Evolutionary conservation across 208 protist species (phyloP), one percentile per base, ranked within the genome.

Genomic region (Trypanosoma mega): DNA sequence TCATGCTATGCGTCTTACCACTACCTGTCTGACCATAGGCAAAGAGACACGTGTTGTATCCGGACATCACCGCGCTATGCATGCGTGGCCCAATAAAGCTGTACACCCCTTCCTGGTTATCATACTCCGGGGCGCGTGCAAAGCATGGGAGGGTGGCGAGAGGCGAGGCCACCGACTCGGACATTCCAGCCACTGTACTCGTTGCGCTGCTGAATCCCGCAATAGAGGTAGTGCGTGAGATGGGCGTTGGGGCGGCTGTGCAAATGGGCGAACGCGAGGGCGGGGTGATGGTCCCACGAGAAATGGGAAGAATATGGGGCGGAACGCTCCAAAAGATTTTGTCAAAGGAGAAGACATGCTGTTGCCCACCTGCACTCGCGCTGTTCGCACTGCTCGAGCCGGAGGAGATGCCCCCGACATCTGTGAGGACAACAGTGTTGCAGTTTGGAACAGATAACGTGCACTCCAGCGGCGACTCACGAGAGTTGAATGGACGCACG

Each of bases 1-100:
- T 89, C 82, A 97, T 94, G 72, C 85, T 95, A 68, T 96, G 84
- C 30, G 78, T 96, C 70, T 96, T 97, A 12, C 90, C 90, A 54
- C 83, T 90, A 26, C 92, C 90, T 0, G 92, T 97, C 56, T 96
- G 88, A 2, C 90, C 92, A 51, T 97, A 97, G 7, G 92, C 92
- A 56, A 97, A 90, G 0, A 97, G 39, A 39, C 87, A 96, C 11
- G 77, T 71, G 53, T 97, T 96, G 75, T 85, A 97, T 56, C 92
- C 88, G 11, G 76, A 68, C 75, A 97, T 82, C 9, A 79, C 76
- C 14, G 80, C 61, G 18, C 87, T 62, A 58, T 76, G 75, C 71
- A 96, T 67, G n/a, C 68, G 74, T 4, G 80, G 83, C 0, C 91
- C 91, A 49, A 94, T 82, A 26, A 76, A 88, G 9, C 44, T 53